phyloP scores from a whole-genome alignment of 83 land plant species.

The Diphasiastrum complanatum region DNA sequence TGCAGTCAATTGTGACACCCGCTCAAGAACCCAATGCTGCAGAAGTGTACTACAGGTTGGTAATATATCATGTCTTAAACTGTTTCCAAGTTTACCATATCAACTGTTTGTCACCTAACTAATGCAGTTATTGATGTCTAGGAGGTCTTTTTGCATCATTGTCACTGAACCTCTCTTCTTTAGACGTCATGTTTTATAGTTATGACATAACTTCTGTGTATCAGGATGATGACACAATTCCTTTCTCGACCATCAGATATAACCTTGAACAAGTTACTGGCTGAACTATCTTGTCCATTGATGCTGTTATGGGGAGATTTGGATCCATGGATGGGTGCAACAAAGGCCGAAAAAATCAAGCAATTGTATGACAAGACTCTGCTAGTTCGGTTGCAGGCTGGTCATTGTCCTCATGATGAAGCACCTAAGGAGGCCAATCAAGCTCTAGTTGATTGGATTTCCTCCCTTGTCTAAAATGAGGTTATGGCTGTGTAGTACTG shows the following conservation, averaged over 20 bases:
- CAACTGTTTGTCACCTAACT: not conserved
- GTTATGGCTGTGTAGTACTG: too few relatives aligned
- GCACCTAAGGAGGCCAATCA: constrained; percentile 70
- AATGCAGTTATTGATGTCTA: too few relatives aligned
- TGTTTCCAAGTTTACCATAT: not conserved
- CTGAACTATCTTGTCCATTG: constrained; percentile 72
- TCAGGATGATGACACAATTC: constrained; percentile 82
- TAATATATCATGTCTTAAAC: not conserved
- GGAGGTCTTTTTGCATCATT: not conserved
- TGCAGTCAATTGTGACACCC: constrained; percentile 77
- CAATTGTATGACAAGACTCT: constrained; percentile 67
- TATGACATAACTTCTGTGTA: not conserved
- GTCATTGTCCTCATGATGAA: constrained; percentile 98
- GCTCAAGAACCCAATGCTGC: constrained; percentile 87
- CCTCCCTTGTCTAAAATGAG: too few relatives aligned
- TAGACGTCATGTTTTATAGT: not conserved
- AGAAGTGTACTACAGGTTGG: constrained; percentile 92
- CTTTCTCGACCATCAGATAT: constrained; percentile 48
- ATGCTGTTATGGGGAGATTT: constrained; percentile 88
- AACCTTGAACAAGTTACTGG: constrained; percentile 60
- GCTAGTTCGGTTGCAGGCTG: constrained; percentile 68
- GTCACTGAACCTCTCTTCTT: not conserved
- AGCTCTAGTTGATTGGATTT: constrained; percentile 68
- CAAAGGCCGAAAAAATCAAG: constrained; percentile 67
- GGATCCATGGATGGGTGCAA: constrained; percentile 94